A percentile compares a stretch with the other conserved stretches of the same genome.
Conservation (phyloP, 2,329 filamentous ascomycete genomes). For the Aspergillus sp. region DNA sequence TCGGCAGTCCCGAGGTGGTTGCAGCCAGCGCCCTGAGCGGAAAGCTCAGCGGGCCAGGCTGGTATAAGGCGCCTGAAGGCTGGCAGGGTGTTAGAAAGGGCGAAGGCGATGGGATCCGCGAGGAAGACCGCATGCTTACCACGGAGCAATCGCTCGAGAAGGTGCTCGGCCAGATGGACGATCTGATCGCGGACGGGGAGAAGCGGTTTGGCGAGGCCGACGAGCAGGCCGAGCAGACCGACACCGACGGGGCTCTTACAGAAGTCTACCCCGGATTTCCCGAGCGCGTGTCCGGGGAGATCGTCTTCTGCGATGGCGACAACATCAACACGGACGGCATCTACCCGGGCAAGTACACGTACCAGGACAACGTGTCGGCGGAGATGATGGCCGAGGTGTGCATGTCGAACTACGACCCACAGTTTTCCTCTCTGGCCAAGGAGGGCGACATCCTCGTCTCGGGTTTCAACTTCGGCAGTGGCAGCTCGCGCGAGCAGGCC, state of each 20-base stretch:
- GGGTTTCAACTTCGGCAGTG: conserved; percentile 84
- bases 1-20: conserved; percentile 82
- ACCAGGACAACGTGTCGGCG: conserved; percentile 69
- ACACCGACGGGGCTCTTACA: conserved; percentile 34
- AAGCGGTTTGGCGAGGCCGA: conserved; percentile 10
- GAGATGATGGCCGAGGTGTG: conserved; percentile 80
- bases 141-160: conserved; percentile 64
- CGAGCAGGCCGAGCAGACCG: conserved; percentile 8
- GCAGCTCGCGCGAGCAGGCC: conserved; percentile 72
- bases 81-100: conserved; percentile 55
- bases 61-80: conserved; percentile 63
- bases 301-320: conserved; percentile 75
- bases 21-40: conserved; percentile 70
- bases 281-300: conserved; percentile 71
- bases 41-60: conserved; percentile 55
- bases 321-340: conserved; percentile 91
- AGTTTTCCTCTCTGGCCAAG: conserved; percentile 56
- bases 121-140: conserved; percentile 55
- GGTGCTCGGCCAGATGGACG: conserved; percentile 59
- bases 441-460: conserved; percentile 71
- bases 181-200: conserved; percentile 13
- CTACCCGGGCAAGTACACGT: conserved; percentile 86
- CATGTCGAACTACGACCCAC: conserved; percentile 86
- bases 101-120: conserved; percentile 58
- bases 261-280: conserved; percentile 81